phyloP scores from a whole-genome alignment of 1,139 yeast genomes.

The Scheffersomyces illinoinensis region DNA sequence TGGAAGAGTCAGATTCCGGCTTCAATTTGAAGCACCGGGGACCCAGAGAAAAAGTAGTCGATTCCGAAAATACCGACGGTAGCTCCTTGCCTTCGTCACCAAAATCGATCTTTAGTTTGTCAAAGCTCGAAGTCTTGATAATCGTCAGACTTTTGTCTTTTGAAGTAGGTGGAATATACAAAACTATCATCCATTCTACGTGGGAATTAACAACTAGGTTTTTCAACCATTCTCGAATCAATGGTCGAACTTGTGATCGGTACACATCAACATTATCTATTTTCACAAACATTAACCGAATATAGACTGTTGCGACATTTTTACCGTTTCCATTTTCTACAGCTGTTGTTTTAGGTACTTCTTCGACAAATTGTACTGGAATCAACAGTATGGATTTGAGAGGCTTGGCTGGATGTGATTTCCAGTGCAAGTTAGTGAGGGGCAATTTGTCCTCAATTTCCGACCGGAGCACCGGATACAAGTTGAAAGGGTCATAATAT shows the following conservation, averaged over 20 bases:
- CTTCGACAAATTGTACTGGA: conserved; percentile 62
- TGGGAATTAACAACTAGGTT: conserved; percentile 41
- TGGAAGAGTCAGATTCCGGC: conserved; percentile 36
- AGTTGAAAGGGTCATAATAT: conserved; percentile 83
- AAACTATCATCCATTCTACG: conserved; percentile 67
- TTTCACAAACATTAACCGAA: conserved; percentile 69
- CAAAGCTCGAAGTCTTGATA: conserved; percentile 58
- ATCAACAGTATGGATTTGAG: conserved; percentile 68
- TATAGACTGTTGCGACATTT: conserved; percentile 37
- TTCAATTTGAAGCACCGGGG: conserved; percentile 43
- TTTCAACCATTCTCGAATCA: conserved; percentile 78
- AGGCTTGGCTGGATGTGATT: conserved; percentile 52
- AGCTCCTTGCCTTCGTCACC: conserved; percentile 46
- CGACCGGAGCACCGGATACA: conserved; percentile 54
- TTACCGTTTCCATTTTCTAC: neutral
- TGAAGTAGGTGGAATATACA: conserved; percentile 49
- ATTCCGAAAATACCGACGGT: conserved; percentile 10
- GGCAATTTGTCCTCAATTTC: conserved; percentile 60
- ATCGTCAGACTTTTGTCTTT: conserved; percentile 43
- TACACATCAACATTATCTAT: conserved; percentile 72
- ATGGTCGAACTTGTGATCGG: conserved; percentile 75
- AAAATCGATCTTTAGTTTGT: conserved; percentile 70
- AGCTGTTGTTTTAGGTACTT: conserved; percentile 41
- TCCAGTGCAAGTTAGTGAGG: conserved; percentile 80
- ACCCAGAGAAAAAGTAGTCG: conserved; percentile 5